A percentile compares a stretch with the other conserved stretches of the same genome.
phyloP scores from a whole-genome alignment of 208 protist species.

The Herpetomonas tarakana region DNA sequence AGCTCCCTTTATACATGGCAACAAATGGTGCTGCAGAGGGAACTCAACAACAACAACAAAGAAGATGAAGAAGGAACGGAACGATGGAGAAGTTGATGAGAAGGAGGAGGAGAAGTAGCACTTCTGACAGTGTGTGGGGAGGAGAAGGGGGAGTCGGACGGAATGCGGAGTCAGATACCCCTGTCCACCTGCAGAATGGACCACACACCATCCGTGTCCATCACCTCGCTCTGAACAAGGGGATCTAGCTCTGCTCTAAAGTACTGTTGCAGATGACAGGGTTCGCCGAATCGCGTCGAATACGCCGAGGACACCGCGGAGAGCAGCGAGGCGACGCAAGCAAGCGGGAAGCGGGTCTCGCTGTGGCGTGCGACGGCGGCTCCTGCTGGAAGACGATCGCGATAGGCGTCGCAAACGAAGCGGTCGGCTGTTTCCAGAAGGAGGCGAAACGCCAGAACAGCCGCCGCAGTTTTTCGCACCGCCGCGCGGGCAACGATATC shows the following conservation, averaged over 20 bases:
- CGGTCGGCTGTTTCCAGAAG: slow-evolving; percentile 44
- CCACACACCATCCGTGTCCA: slow-evolving; percentile 11
- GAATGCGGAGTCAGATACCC: no score
- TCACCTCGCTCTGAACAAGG: slow-evolving; percentile 3
- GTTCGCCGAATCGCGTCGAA: not conserved
- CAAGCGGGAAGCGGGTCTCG: slow-evolving; percentile 2
- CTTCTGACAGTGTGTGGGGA: no score
- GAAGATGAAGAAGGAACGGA: no score
- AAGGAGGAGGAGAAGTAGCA: no score
- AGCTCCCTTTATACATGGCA: no score
- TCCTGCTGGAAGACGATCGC: slow-evolving; percentile 8
- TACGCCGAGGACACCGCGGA: no score
- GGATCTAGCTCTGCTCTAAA: slow-evolving; percentile 10
- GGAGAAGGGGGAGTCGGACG: no score
- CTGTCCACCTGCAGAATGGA: no score
- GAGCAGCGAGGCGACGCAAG: not conserved
- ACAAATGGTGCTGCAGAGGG: no score
- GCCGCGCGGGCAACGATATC: not conserved
- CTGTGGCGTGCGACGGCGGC: slow-evolving; percentile 10
- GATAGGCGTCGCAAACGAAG: slow-evolving; percentile 32
- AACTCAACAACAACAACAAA: no score
- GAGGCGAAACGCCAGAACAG: slow-evolving; percentile 37
- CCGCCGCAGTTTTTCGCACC: slow-evolving; percentile 21
- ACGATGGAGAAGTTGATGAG: no score
- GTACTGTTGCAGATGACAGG: slow-evolving; percentile 4